Evolutionary conservation across 2,329 filamentous ascomycete species (phyloP).

Genomic region (Cadophora gregata): DNA sequence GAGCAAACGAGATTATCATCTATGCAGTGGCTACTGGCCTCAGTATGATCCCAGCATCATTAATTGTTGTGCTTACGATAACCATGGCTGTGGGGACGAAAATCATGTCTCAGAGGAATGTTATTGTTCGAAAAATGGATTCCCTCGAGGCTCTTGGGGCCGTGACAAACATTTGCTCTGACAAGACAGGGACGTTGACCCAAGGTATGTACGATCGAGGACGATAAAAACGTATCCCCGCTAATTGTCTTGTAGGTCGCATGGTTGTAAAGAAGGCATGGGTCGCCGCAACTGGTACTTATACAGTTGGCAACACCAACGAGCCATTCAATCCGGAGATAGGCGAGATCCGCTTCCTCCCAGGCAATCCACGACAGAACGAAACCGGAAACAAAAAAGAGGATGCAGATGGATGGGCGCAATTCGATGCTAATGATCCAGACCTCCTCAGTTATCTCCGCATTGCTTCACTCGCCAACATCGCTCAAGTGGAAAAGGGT

Average conservation of each 20-base stretch:
- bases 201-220: no score
- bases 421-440: neutral
- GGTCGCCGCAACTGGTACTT: constrained; percentile 58
- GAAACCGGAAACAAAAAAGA: constrained; percentile 41
- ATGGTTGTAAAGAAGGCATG: constrained; percentile 58
- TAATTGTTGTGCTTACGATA: constrained; percentile 71
- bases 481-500: constrained; percentile 64
- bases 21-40: constrained; percentile 65
- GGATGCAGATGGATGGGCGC: constrained; percentile 1
- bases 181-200: constrained; percentile 73
- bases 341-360: constrained; percentile 48
- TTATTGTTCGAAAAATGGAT: constrained; percentile 62
- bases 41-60: constrained; percentile 66
- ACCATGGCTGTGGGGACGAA: constrained; percentile 69
- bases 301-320: constrained; percentile 56
- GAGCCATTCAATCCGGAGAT: constrained; percentile 59
- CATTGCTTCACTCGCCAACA: constrained; percentile 69
- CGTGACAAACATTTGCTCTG: constrained; percentile 67
- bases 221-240: no score
- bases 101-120: constrained; percentile 60
- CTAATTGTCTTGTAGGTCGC: neutral
- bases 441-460: constrained; percentile 11
- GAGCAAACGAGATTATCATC: constrained; percentile 62
- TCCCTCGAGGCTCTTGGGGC: constrained; percentile 61
- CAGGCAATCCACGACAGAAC: constrained; percentile 32